Evolutionary conservation across 768 basidiomycete genomes (phyloP).

Genomic region (Lactifluus pinguis): DNA sequence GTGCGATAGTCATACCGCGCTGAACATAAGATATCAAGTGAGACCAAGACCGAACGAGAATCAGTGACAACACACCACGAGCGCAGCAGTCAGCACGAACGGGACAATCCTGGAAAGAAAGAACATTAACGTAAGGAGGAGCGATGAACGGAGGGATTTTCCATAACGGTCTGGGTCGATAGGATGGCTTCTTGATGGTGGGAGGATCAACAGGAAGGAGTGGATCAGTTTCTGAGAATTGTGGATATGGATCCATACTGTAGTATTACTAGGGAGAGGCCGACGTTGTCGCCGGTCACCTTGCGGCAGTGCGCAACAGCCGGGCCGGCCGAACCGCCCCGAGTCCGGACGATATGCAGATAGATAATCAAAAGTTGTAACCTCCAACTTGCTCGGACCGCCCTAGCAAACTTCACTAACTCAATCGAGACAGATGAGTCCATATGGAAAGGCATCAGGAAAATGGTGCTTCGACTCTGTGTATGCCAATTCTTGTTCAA

Average conservation of each 20-base stretch:
- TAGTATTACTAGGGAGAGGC: no score
- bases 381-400: no score
- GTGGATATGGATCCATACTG: background rate
- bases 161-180: constrained; percentile 43
- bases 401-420: no score
- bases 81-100: constrained; percentile 52
- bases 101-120: constrained; percentile 52
- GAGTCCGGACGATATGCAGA: no score
- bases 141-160: constrained; percentile 15
- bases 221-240: constrained; percentile 12
- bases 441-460: no score
- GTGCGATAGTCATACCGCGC: constrained; percentile 75
- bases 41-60: background rate
- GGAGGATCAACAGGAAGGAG: constrained; percentile 16
- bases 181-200: constrained; percentile 36
- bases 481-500: no score
- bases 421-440: no score
- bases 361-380: no score
- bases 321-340: no score
- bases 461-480: no score
- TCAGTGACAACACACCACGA: constrained; percentile 44
- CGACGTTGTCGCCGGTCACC: no score
- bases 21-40: constrained; percentile 24
- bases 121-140: background rate
- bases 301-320: no score